phyloP scores from a whole-genome alignment of 257 asterid genomes.

The Penstemon newberryi region DNA sequence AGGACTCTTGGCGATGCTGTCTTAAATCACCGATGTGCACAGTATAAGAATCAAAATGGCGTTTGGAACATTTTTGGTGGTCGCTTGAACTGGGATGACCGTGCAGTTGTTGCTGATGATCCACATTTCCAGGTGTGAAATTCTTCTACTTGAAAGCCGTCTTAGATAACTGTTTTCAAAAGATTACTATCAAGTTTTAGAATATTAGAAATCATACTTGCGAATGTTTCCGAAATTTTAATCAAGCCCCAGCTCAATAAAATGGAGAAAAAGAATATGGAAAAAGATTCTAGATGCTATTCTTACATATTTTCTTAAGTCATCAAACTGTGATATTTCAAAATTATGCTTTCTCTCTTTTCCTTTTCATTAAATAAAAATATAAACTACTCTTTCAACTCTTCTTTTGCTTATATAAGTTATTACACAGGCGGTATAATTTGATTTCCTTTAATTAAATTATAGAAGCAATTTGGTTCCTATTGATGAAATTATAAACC shows the following conservation, averaged over 20 bases:
- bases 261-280: slow-evolving; percentile 9
- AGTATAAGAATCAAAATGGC: slow-evolving; percentile 69
- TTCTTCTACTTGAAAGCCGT: slow-evolving; percentile 19
- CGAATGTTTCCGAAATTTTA: neutral
- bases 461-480: neutral
- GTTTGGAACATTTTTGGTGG: slow-evolving; percentile 97
- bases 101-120: slow-evolving; percentile 95
- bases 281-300: slow-evolving; percentile 9
- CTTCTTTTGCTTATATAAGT: neutral
- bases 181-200: slow-evolving; percentile 5
- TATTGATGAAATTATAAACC: slow-evolving; percentile 4
- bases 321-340: slow-evolving; percentile 13
- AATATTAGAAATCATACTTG: slow-evolving; percentile 8
- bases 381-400: neutral
- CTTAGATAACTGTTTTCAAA: neutral
- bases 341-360: neutral
- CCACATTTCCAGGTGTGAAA: slow-evolving; percentile 92
- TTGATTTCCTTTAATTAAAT: slow-evolving; percentile 1
- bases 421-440: neutral
- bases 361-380: neutral
- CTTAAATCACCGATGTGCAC: slow-evolving; percentile 93
- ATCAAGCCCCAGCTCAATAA: slow-evolving; percentile 11
- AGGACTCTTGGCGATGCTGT: slow-evolving; percentile 91
- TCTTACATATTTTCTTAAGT: neutral
- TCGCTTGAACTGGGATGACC: slow-evolving; percentile 94